Conservation (phyloP, 2,329 filamentous ascomycete genomes). For the Zymoseptoria brevis region DNA sequence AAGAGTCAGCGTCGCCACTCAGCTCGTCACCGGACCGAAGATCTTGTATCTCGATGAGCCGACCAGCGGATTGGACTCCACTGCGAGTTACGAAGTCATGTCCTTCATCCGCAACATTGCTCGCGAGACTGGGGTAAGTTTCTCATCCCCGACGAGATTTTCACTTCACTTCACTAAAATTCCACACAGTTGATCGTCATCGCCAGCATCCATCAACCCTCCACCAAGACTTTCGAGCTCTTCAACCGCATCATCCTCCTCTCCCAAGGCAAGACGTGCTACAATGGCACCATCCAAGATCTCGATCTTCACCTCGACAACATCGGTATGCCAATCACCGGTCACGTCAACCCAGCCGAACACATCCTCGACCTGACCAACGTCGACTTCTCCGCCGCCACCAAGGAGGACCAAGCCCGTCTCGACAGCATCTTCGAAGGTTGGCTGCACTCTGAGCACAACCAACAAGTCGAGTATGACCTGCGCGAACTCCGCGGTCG, state of each 20-base stretch:
- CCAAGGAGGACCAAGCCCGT: slow-evolving; percentile 27
- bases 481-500: slow-evolving; percentile 8
- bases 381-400: slow-evolving; percentile 55
- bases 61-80: slow-evolving; percentile 72
- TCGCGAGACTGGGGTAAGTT: slow-evolving; percentile 51
- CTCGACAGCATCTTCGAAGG: slow-evolving; percentile 43
- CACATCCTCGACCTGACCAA: slow-evolving; percentile 68
- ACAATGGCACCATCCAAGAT: slow-evolving; percentile 53
- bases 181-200: slow-evolving; percentile 57
- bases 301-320: slow-evolving; percentile 53
- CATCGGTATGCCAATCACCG: slow-evolving; percentile 53
- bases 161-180: neutral
- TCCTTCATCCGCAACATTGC: slow-evolving; percentile 59
- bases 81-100: slow-evolving; percentile 65
- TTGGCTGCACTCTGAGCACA: slow-evolving; percentile 43
- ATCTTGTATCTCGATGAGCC: slow-evolving; percentile 76
- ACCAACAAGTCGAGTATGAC: slow-evolving; percentile 7
- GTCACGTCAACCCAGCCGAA: slow-evolving; percentile 67
- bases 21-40: slow-evolving; percentile 68
- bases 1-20: slow-evolving; percentile 66
- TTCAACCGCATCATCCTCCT: slow-evolving; percentile 70
- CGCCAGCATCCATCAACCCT: slow-evolving; percentile 75
- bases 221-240: slow-evolving; percentile 63
- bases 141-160: neutral
- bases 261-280: slow-evolving; percentile 60